Evolutionary conservation across 345 rosid species (phyloP).

Genomic region (Brassica carinata): DNA sequence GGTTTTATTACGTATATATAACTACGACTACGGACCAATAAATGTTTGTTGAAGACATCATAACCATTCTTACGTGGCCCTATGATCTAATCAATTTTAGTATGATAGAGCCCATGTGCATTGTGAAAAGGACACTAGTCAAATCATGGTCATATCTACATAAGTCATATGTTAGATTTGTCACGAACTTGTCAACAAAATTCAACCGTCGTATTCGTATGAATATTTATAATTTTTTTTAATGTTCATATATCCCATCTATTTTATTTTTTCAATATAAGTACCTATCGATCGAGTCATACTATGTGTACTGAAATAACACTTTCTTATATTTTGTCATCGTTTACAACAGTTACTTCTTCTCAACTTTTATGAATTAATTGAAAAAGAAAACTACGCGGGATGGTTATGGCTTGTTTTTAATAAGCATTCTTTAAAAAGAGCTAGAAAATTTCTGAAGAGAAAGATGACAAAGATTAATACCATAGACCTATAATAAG

Average conservation of each 20-base stretch:
- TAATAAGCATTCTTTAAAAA: neutral
- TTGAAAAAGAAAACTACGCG: neutral
- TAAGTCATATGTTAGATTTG: neutral
- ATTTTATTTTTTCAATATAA: too few relatives aligned
- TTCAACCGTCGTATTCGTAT: neutral
- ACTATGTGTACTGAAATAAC: neutral
- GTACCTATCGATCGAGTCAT: neutral
- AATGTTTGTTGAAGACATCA: neutral
- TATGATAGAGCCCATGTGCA: neutral
- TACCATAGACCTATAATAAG: neutral
- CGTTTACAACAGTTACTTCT: neutral
- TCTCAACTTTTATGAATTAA: neutral
- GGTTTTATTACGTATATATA: slow-evolving; percentile 50
- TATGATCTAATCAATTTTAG: neutral
- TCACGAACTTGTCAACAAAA: slow-evolving; percentile 17
- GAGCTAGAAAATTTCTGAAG: neutral
- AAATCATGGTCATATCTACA: neutral
- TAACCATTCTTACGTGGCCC: neutral
- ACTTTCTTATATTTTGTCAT: neutral
- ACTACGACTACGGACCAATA: slow-evolving; percentile 47
- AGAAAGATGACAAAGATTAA: neutral
- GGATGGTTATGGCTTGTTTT: neutral
- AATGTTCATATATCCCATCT: neutral
- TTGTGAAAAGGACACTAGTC: slow-evolving; percentile 11
- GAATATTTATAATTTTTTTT: neutral